phyloP scores from a whole-genome alignment of 2,329 filamentous ascomycete species.

The Sordariomycetes sp. region DNA sequence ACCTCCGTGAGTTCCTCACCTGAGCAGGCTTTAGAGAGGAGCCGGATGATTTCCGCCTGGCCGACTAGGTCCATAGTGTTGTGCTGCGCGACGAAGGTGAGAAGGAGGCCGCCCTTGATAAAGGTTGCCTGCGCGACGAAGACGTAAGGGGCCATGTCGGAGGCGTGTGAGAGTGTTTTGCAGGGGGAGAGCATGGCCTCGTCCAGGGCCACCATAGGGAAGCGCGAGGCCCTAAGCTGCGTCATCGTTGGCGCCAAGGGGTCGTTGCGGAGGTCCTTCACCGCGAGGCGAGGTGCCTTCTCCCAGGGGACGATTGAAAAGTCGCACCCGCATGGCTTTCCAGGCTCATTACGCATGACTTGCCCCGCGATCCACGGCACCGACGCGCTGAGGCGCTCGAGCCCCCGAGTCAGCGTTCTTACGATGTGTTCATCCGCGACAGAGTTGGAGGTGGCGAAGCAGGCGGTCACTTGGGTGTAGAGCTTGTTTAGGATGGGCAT shows the following conservation, averaged over 20 bases:
- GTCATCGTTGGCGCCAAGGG: constrained; percentile 20
- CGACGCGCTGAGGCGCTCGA: constrained; percentile 19
- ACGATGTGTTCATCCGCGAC: constrained; percentile 13
- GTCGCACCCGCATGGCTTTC: neutral
- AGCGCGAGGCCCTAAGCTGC: constrained; percentile 19
- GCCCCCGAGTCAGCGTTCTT: constrained; percentile 16
- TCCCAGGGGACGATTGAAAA: neutral
- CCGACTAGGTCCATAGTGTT: constrained; percentile 39
- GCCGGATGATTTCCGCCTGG: constrained; percentile 30
- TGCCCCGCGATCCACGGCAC: constrained; percentile 35
- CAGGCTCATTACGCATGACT: constrained; percentile 13
- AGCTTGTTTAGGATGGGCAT: constrained; percentile 13
- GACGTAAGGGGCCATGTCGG: constrained; percentile 20
- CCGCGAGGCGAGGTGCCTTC: constrained; percentile 16
- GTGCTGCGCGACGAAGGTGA: constrained; percentile 38
- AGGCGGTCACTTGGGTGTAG: constrained; percentile 29
- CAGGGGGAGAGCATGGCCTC: constrained; percentile 23
- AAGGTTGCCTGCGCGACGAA: constrained; percentile 36
- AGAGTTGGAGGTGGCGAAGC: constrained; percentile 16
- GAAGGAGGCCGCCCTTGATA: constrained; percentile 34
- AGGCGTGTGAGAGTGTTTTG: constrained; percentile 4
- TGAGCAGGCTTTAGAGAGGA: constrained; percentile 37
- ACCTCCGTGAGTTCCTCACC: constrained; percentile 30
- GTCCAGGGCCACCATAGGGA: constrained; percentile 32
- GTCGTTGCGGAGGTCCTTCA: constrained; percentile 26